Evolutionary conservation across 495 filamentous ascomycete species (phyloP), one percentile per base, ranked within the genome.

Genomic region (Neurospora sp.): DNA sequence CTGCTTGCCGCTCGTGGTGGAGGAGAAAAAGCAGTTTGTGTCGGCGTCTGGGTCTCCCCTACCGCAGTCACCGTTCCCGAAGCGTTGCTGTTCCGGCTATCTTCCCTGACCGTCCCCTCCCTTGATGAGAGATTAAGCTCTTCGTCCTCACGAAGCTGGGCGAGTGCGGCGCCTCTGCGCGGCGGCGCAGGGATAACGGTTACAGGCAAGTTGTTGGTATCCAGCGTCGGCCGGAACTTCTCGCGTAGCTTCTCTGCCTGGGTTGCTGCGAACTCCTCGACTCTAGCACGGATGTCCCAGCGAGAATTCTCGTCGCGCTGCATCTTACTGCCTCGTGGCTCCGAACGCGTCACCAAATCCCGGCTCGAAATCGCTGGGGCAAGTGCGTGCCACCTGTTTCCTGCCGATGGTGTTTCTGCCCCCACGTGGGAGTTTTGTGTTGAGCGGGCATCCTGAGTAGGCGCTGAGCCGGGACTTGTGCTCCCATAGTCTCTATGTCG

Each of bases 171-270:
- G 2, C 85, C 85, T 27, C 83, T 79, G 0, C 85, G 80, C 14
- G 84, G 80, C 44, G 84, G 85, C 0, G 85, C 85, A 7, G 84
- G 84, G 27, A 87, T 86, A 5, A 87, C 82, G 39, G 80, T 85
- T n/a, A 86, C 82, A 7, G 85, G 85, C 69, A 87, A 74, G 74
- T 82, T 85, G 70, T 83, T 82, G 14, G 85, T 87, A 72, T 86
- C 85, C 2, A 84, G 83, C 1, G 83, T 84, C 37, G 84, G 82
- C 9, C 83, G 78, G 70, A 87, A 78, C 73, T 76, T 80, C 69
- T 86, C 84, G 8, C 85, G 78, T 8, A 86, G 74, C 72, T 81
- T 82, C 70, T 86, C 85, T 3, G 84, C 85, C 49, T 86, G 84
- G 11, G 80, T 76, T 2, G 80, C 84, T n/a, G 85, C 84, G 40